Percentiles rank a stretch among this genome's conserved stretches.
Evolutionary conservation across 306 rosid genomes (phyloP).

Genomic region (Pyrus betulifolia): DNA sequence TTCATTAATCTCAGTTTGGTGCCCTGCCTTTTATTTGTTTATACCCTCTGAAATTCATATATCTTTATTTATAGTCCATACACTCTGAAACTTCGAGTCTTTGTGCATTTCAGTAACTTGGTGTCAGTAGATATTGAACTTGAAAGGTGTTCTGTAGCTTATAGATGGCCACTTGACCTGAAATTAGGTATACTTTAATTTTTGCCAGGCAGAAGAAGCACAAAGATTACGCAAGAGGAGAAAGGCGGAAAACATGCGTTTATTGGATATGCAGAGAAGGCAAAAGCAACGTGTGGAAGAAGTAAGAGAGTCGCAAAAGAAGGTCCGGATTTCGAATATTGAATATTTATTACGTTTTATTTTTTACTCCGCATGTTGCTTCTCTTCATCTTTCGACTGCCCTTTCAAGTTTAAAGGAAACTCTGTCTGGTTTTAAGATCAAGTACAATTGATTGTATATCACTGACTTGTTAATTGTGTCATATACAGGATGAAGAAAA

Average conservation of each 20-base stretch:
- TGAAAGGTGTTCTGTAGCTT: not conserved
- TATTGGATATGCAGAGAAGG: constrained; percentile 69
- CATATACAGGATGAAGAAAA: constrained; percentile 71
- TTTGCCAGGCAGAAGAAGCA: constrained; percentile 74
- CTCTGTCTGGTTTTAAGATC: not conserved
- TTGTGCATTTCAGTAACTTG: not conserved
- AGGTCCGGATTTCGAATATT: constrained; percentile 40
- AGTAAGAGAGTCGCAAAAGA: constrained; percentile 87
- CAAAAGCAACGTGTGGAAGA: constrained; percentile 85
- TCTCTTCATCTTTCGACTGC: not conserved
- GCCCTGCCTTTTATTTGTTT: not conserved
- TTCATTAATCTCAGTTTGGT: not conserved
- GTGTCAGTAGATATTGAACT: not conserved
- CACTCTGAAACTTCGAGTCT: not conserved
- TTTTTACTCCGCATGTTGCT: not conserved
- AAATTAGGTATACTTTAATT: not conserved
- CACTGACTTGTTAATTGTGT: constrained; percentile 11
- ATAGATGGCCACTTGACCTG: not conserved
- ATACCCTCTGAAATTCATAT: not conserved
- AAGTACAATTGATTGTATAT: not conserved
- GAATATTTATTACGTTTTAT: too few relatives aligned
- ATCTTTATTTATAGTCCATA: not conserved
- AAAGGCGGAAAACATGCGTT: constrained; percentile 63
- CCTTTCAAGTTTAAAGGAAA: not conserved
- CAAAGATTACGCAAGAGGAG: constrained; percentile 75